Conservation (phyloP, 2,329 filamentous ascomycete species). For the Sclerotinia minor region DNA sequence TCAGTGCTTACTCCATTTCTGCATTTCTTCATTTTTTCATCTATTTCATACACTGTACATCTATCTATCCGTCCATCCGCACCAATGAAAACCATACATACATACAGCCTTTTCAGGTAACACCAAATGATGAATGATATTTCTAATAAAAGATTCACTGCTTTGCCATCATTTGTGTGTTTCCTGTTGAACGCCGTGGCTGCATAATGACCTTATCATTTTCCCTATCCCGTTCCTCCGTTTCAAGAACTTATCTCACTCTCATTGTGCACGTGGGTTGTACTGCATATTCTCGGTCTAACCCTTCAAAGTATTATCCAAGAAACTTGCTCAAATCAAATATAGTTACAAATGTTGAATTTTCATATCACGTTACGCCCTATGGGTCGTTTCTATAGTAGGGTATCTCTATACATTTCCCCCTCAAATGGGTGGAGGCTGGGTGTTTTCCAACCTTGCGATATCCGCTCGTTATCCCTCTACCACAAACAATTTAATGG, state of each 20-base stretch:
- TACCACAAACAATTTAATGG: constrained; percentile 58
- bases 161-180: neutral
- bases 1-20: no score
- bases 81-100: neutral
- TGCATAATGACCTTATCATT: constrained; percentile 6
- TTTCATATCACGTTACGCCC: constrained; percentile 21
- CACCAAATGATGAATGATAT: neutral
- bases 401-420: constrained; percentile 27
- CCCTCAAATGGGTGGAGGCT: constrained; percentile 14
- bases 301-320: neutral
- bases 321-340: neutral
- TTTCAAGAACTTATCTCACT: neutral
- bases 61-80: neutral
- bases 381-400: constrained; percentile 18
- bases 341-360: constrained; percentile 17
- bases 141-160: constrained; percentile 7
- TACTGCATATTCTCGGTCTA: neutral
- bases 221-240: neutral
- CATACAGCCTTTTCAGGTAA: neutral
- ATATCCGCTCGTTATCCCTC: constrained; percentile 17
- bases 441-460: constrained; percentile 29
- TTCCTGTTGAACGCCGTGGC: constrained; percentile 4
- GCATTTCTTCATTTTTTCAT: no score
- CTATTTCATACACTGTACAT: no score
- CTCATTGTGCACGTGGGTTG: neutral